Conservation (phyloP, 352 stramenopile genomes). For the Pythium periplocum region DNA sequence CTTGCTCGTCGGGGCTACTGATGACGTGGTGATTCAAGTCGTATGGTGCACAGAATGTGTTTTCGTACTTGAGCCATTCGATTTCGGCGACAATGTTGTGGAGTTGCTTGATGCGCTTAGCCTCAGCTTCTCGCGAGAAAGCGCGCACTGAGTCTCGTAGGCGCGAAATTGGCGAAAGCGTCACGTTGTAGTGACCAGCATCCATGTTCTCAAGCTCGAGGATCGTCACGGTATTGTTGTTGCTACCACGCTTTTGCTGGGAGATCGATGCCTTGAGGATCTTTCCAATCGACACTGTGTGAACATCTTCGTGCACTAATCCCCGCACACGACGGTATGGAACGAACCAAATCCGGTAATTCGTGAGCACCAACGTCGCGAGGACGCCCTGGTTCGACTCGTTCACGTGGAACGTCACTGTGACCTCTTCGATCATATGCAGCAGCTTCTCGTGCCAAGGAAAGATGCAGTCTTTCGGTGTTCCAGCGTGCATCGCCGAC, state of each 20-base stretch:
- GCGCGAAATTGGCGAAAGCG: constrained; percentile 69
- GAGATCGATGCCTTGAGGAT: constrained; percentile 73
- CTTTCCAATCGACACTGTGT: constrained; percentile 75
- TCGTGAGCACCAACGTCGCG: constrained; percentile 73
- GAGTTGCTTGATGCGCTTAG: constrained; percentile 76
- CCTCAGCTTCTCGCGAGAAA: constrained; percentile 63
- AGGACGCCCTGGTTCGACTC: constrained; percentile 82
- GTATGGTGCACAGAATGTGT: constrained; percentile 73
- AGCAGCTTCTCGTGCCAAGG: constrained; percentile 81
- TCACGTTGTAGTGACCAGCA: constrained; percentile 80
- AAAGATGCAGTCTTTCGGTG: constrained; percentile 70
- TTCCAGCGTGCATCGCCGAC: constrained; percentile 52
- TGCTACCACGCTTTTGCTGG: constrained; percentile 73
- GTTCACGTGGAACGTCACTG: constrained; percentile 85
- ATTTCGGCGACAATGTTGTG: constrained; percentile 78
- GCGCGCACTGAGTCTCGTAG: constrained; percentile 64
- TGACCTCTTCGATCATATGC: constrained; percentile 84
- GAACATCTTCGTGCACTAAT: constrained; percentile 77
- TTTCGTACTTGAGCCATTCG: constrained; percentile 80
- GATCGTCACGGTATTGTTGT: constrained; percentile 67
- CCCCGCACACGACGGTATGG: constrained; percentile 71
- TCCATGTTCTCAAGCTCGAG: constrained; percentile 84
- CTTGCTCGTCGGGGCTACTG: constrained; percentile 31
- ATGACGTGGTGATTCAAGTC: constrained; percentile 69
- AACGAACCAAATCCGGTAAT: constrained; percentile 84